Evolutionary conservation across 768 basidiomycete genomes (phyloP), one percentile per base, ranked within the genome.

Genomic region (Calvatia gigantea): DNA sequence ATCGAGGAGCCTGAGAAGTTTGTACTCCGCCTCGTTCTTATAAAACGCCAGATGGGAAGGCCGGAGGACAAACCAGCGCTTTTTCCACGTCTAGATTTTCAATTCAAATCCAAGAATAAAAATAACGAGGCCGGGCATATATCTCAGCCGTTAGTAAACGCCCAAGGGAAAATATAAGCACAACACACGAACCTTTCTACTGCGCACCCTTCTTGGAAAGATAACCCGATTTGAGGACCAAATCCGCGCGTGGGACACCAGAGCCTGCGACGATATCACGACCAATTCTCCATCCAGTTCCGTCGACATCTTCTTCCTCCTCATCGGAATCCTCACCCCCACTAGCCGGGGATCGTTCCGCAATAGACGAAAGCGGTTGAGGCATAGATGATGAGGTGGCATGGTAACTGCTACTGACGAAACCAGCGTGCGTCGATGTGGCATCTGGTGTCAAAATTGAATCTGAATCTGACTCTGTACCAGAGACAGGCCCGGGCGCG

Each of bases 201-300:
- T n/a, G 82, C 71, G 97, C 93, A 62, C 96, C 96, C 78, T 98
- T 98, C 83, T 99, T 99, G 84, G 87, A 90, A 49, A 98, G 75
- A 75, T 97, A 98, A 1, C 96, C 97, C 21, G 89, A 83, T 73
- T 94, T 96, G 67, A 96, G 79, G 38, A 91, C 85, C 45, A 78
- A 82, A 65, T 87, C 87, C 55, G 85, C 85, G 75, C 72, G 62
- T 77, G 78, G 29, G 77, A 78, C 31, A 77, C 74, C 65, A n/a
- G n/a, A n/a, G n/a, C 47, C 55, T 15, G 51, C 39, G 11, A 29
- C 39, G 32, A n/a, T 17, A 14, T 49, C 29, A 15, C 14, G 19
- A 4, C 27, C 54, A 7, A 41, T 27, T 42, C 76, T 80, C 86
- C 85, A 89, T 6, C 82, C 88, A 56, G 78, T 83, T 43, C 78